These are phyloP conservation scores for Barnettozyma siamensis DNA, from an alignment of 805 yeast species.

Conservation along the genomic window DNA sequence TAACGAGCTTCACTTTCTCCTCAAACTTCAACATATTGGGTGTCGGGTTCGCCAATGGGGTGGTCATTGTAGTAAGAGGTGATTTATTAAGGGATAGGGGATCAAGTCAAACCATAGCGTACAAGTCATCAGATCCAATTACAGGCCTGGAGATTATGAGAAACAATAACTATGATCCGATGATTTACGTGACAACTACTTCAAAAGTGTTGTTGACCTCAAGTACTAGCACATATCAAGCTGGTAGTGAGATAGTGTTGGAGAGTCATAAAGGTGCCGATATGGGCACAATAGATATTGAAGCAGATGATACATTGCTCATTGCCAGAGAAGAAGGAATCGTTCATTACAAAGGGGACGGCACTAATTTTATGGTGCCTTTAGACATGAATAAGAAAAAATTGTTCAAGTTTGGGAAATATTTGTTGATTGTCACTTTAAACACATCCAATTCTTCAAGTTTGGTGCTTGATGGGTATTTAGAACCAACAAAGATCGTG, in stretches of 20 bases:
- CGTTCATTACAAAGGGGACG: constrained; percentile 52
- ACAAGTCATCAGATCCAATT: constrained; percentile 67
- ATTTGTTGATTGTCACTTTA: constrained; percentile 56
- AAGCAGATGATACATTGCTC: constrained; percentile 44
- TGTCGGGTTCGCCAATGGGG: constrained; percentile 80
- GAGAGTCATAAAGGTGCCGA: constrained; percentile 43
- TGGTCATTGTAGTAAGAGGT: constrained; percentile 76
- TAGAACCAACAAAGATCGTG: constrained; percentile 48
- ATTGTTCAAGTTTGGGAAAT: constrained; percentile 44
- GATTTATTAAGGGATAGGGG: constrained; percentile 87
- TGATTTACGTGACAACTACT: constrained; percentile 70
- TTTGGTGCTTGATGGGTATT: constrained; percentile 26
- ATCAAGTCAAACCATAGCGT: constrained; percentile 75
- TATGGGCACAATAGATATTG: constrained; percentile 35
- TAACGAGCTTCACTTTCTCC: constrained; percentile 57
- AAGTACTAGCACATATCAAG: constrained; percentile 74
- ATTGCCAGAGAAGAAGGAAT: constrained; percentile 63
- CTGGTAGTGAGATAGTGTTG: constrained; percentile 48
- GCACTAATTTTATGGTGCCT: constrained; percentile 48
- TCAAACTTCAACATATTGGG: constrained; percentile 58
- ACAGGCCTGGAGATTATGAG: constrained; percentile 63
- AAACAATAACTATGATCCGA: constrained; percentile 36
- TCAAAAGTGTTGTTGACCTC: constrained; percentile 63
- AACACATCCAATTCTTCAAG: constrained; percentile 31
- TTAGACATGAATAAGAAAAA: constrained; percentile 53